Conservation (phyloP, 371 early-diverging fungal species). For the Haplosporangium sp. region DNA sequence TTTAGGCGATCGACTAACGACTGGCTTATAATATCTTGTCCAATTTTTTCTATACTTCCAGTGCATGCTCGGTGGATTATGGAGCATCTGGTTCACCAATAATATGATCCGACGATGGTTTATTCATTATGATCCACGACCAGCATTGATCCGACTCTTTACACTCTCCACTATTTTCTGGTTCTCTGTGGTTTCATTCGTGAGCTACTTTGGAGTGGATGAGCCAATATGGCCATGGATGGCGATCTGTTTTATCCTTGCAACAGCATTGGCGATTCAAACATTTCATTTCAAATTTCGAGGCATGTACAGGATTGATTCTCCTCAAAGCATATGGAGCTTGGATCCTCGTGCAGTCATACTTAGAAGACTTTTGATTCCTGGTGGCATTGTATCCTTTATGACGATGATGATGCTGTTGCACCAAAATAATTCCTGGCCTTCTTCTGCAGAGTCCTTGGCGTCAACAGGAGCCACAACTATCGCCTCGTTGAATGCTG, state of each 20-base stretch:
- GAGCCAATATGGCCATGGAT: constrained; percentile 69
- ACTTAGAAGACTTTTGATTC: constrained; percentile 61
- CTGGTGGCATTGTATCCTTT: constrained; percentile 62
- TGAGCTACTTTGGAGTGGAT: constrained; percentile 58
- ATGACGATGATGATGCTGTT: constrained; percentile 64
- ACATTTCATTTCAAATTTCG: constrained; percentile 61
- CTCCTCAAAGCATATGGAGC: constrained; percentile 50
- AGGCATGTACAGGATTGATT: constrained; percentile 61
- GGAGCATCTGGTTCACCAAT: constrained; percentile 69
- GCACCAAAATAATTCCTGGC: constrained; percentile 60
- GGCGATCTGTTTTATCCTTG: constrained; percentile 60
- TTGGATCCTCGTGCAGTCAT: constrained; percentile 59
- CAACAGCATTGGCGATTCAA: constrained; percentile 63
- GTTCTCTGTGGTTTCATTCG: constrained; percentile 62
- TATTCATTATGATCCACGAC: constrained; percentile 69
- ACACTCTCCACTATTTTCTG: constrained; percentile 66
- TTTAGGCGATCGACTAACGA: not conserved
- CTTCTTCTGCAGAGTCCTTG: constrained; percentile 59
- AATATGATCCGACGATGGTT: constrained; percentile 73
- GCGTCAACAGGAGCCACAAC: constrained; percentile 55
- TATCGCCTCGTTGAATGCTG: constrained; percentile 41
- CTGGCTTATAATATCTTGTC: not conserved
- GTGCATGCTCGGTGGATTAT: constrained; percentile 68
- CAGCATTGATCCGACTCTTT: constrained; percentile 68
- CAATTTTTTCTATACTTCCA: constrained; percentile 11